Percentiles rank a stretch among this genome's conserved stretches.
Conservation (phyloP, 2,329 filamentous ascomycete genomes). For the Alternaria metachromatica region DNA sequence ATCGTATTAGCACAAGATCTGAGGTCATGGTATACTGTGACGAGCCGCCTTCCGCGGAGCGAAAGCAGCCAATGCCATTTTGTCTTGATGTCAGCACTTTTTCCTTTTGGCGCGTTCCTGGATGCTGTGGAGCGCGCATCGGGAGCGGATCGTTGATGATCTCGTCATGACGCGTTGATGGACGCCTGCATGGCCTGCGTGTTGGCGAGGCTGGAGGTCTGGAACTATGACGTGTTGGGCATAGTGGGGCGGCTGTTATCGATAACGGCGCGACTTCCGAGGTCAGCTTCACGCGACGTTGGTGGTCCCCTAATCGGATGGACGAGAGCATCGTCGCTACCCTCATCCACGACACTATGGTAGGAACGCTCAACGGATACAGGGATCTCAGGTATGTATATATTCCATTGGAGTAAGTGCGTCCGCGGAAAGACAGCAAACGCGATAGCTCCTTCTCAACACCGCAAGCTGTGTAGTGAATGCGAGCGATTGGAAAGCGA, state of each 20-base stretch:
- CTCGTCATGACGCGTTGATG: constrained; percentile 29
- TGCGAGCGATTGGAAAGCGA: background rate
- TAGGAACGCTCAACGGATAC: background rate
- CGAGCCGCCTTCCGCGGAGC: background rate
- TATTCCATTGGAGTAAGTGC: background rate
- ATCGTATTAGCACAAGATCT: constrained; percentile 1
- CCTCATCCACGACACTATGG: background rate
- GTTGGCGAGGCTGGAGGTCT: background rate
- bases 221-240: background rate
- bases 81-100: constrained; percentile 38
- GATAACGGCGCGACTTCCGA: background rate
- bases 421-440: background rate
- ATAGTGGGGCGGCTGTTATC: constrained; percentile 1
- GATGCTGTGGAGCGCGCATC: constrained; percentile 16
- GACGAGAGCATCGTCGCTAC: background rate
- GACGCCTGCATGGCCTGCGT: background rate
- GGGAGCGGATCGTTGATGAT: constrained; percentile 14
- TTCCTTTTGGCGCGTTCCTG: constrained; percentile 8
- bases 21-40: constrained; percentile 14
- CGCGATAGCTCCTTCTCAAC: background rate
- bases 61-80: constrained; percentile 17
- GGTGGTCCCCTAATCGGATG: background rate
- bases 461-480: background rate
- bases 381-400: background rate
- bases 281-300: background rate